Evolutionary conservation across 495 filamentous ascomycete genomes (phyloP).

Genomic region (Penicillium nucicola): DNA sequence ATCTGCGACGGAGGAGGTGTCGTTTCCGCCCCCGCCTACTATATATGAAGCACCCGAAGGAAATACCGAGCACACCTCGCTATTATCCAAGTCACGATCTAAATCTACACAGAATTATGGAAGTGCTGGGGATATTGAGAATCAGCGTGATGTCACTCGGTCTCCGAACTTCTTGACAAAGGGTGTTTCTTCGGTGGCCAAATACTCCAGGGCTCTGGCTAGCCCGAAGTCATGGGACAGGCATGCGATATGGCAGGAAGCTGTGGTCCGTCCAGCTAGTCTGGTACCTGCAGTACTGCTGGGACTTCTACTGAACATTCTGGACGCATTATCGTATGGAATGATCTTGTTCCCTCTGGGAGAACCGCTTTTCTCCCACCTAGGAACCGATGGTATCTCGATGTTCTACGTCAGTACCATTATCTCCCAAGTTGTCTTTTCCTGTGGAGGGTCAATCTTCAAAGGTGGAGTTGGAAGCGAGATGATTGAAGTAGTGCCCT

Average conservation of each 20-base stretch:
- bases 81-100: conserved; percentile 38
- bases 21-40: conserved; percentile 16
- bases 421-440: conserved; percentile 90
- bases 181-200: conserved; percentile 22
- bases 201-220: conserved; percentile 21
- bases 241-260: conserved; percentile 58
- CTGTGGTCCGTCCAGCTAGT: conserved; percentile 61
- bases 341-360: conserved; percentile 96
- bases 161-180: conserved; percentile 14
- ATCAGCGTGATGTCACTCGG: conserved; percentile 21
- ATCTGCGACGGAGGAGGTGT: conserved; percentile 15
- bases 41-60: conserved; percentile 17
- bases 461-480: conserved; percentile 93
- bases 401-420: conserved; percentile 99
- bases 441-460: conserved; percentile 79
- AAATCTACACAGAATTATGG: conserved; percentile 36
- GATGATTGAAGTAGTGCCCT: conserved; percentile 97
- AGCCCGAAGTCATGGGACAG: conserved; percentile 74
- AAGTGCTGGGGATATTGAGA: conserved; percentile 36
- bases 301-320: conserved; percentile 83
- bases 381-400: conserved; percentile 90
- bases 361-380: conserved; percentile 72
- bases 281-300: conserved; percentile 83
- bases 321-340: conserved; percentile 93
- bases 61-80: conserved; percentile 40